Base-by-base conservation (phyloP, 139 green algal species). In the Volvox africanus region DNA sequence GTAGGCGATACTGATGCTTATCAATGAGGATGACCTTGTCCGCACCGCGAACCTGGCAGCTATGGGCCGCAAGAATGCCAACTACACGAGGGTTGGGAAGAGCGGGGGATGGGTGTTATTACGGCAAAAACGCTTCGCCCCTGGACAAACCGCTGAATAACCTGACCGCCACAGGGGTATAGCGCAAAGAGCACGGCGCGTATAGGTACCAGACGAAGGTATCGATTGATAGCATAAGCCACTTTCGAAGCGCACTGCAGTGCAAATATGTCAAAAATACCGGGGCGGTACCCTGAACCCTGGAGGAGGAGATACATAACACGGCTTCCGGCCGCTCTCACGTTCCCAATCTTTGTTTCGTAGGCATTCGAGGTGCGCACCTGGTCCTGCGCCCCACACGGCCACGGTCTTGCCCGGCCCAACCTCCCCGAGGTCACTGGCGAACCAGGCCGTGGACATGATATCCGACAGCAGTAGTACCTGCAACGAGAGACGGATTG, bases 391-490 rank as follows among this genome's bases (percentile, higher is more conserved):
- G 5, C 95, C 95, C 96, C 96, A 98, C 89, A 98, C 97, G 79
- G 96, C 96, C 6, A 98, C 95, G 32, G 87, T 91, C 75, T 96
- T 95, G 18, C 94, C 96, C 26, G 93, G 33, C 0, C 84, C 75
- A 61, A 97, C 94, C 22, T 94, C 86, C 0, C 94, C 96, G 90
- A 97, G 91, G 91, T 97, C 95, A 62, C 65, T 95, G 61, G 94
- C 93, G 55, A 95, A 94, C 96, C 96, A 98, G 21, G 93, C 96
- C 1, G 96, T 98, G 75, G 93, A 86, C 77, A 98, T 85, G 88
- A 98, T 96, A 93, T 98, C 96, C 33, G 93, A 95, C 32, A 98
- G 92, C 28, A 98, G 89, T 67, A 98, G n/a, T 35, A 88, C 78
- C 80, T 89, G 86, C 78, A 30, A 44, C 33, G 22, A 36, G 3